Evolutionary conservation across 1,139 yeast species (phyloP).

Genomic region (Candida glucosophila): DNA sequence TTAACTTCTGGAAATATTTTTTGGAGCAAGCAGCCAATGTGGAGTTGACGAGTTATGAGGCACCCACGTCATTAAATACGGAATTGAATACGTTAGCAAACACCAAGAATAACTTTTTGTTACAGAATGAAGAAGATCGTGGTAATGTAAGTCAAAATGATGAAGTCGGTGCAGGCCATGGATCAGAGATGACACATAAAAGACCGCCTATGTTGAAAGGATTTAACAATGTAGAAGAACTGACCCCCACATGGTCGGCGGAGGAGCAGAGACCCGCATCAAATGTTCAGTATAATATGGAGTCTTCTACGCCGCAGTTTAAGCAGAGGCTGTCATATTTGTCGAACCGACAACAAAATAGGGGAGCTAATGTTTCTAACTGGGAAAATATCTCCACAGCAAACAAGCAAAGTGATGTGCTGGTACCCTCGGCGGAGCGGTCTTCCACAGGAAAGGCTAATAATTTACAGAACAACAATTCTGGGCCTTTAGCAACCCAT

Average conservation of each 20-base stretch:
- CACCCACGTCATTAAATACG: conserved; percentile 20
- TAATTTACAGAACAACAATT: conserved; percentile 1
- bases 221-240: conserved; percentile 15
- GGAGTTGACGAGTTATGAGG: conserved; percentile 51
- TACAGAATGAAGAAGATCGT: conserved; percentile 9
- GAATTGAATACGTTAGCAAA: conserved; percentile 8
- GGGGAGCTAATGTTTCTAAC: conserved; percentile 1
- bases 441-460: conserved; percentile 6
- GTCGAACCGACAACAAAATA: too few relatives aligned
- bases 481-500: conserved; percentile 11
- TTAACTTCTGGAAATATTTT: conserved; percentile 67
- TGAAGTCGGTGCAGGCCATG: conserved; percentile 3
- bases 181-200: conserved; percentile 1
- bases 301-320: conserved; percentile 29
- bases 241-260: conserved; percentile 32
- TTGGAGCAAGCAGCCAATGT: conserved; percentile 72
- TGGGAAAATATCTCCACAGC: conserved; percentile 15
- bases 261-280: conserved; percentile 15
- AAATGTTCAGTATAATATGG: conserved; percentile 11
- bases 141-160: too few relatives aligned
- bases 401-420: conserved; percentile 1
- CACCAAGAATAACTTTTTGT: conserved; percentile 9
- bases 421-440: conserved; percentile 6
- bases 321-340: conserved; percentile 11
- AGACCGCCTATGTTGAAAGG: conserved; percentile 17